Percentiles rank a stretch among this genome's conserved stretches.
These are phyloP conservation scores for Dipteronia sinensis DNA, from an alignment of 345 rosid species.

Conservation along the genomic window DNA sequence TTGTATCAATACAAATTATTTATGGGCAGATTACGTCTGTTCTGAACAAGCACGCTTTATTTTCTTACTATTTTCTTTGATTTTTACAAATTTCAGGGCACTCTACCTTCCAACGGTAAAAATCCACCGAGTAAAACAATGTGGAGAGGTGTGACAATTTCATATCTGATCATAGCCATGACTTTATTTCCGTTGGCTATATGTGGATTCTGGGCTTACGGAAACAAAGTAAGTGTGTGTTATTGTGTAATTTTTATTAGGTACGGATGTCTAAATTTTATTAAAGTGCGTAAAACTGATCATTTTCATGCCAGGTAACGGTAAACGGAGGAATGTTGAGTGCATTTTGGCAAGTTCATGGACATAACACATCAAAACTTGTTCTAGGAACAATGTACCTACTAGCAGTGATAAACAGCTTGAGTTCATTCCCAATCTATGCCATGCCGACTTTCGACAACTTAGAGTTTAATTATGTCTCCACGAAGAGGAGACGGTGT, in stretches of 20 bases:
- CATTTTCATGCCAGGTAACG: slow-evolving; percentile 24
- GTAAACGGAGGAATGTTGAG: slow-evolving; percentile 34
- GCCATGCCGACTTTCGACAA: slow-evolving; percentile 64
- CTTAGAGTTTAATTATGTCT: slow-evolving; percentile 33
- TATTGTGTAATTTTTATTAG: not conserved
- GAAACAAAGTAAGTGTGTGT: slow-evolving; percentile 36
- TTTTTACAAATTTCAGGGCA: slow-evolving; percentile 37
- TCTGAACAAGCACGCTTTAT: no score
- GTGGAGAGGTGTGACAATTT: slow-evolving; percentile 51
- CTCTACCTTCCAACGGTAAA: slow-evolving; percentile 43
- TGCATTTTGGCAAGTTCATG: slow-evolving; percentile 32
- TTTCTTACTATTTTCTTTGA: not conserved
- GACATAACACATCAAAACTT: slow-evolving; percentile 26
- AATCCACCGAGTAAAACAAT: slow-evolving; percentile 34
- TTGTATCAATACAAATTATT: no score
- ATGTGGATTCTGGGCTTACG: slow-evolving; percentile 59
- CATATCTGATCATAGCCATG: slow-evolving; percentile 40
- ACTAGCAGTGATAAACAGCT: slow-evolving; percentile 32
- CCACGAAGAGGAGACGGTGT: slow-evolving; percentile 29
- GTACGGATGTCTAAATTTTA: not conserved
- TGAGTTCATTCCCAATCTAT: slow-evolving; percentile 50
- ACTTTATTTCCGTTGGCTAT: slow-evolving; percentile 42
- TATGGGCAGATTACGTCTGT: no score
- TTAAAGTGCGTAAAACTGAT: not conserved
- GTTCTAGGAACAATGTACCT: slow-evolving; percentile 29